These are phyloP conservation scores for Phytophthora agathidicida DNA, from an alignment of 352 stramenopile species.

Conservation along the genomic window DNA sequence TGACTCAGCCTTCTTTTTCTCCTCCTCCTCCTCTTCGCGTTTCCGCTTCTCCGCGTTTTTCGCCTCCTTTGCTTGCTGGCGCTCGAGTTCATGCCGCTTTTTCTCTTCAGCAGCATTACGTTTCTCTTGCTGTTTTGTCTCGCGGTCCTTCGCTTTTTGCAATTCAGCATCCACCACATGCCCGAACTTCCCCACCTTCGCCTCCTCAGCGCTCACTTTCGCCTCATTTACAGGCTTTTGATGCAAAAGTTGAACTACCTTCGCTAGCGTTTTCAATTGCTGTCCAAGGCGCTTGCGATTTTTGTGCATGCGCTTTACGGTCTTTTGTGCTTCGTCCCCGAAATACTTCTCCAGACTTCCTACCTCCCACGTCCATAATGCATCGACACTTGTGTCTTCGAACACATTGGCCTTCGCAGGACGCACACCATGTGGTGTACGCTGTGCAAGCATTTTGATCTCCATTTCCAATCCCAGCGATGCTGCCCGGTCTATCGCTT, in stretches of 20 bases:
- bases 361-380: constrained; percentile 87
- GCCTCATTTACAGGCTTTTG: constrained; percentile 72
- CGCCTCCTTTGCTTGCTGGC: constrained; percentile 67
- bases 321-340: constrained; percentile 66
- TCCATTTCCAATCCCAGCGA: constrained; percentile 77
- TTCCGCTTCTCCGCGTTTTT: constrained; percentile 75
- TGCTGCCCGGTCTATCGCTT: constrained; percentile 19
- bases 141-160: constrained; percentile 59
- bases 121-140: constrained; percentile 70
- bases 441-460: constrained; percentile 89
- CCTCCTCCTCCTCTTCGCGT: constrained; percentile 52
- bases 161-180: constrained; percentile 65
- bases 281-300: constrained; percentile 75
- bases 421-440: constrained; percentile 66
- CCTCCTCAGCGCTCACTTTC: constrained; percentile 83
- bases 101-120: constrained; percentile 57
- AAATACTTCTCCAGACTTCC: constrained; percentile 80
- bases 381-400: constrained; percentile 76
- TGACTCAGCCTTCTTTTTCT: constrained; percentile 29
- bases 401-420: constrained; percentile 79
- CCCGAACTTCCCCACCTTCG: constrained; percentile 81
- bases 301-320: constrained; percentile 81
- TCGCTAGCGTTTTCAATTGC: constrained; percentile 73
- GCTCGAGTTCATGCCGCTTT: constrained; percentile 59
- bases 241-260: constrained; percentile 73